A percentile compares a stretch with the other conserved stretches of the same genome.
Evolutionary conservation across 176 grass and related monocot genomes (phyloP).

Genomic region (Secale cereale): DNA sequence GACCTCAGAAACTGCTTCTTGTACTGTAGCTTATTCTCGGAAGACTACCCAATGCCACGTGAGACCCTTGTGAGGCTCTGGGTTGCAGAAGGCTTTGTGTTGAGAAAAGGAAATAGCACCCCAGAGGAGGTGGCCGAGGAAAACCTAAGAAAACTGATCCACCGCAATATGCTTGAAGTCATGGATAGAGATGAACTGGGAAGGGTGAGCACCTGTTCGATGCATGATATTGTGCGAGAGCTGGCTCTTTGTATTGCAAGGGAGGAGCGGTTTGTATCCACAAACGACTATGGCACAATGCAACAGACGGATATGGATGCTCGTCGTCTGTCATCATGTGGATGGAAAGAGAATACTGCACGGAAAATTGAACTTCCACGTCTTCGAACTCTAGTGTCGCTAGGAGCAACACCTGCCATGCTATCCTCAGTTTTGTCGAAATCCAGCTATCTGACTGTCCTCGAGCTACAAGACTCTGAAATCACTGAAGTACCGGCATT

Average conservation of each 20-base stretch:
- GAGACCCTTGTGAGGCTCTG: constrained; percentile 9
- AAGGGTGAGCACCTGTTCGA: constrained; percentile 3
- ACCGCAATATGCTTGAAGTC: background rate
- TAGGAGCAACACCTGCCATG: background rate
- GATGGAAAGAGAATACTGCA: background rate
- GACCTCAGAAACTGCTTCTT: constrained; percentile 22
- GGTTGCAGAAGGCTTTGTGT: constrained; percentile 25
- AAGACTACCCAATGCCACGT: constrained; percentile 4
- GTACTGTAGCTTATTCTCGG: constrained; percentile 15
- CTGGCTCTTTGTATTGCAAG: constrained; percentile 2
- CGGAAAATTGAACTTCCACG: background rate
- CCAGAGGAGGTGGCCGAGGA: constrained; percentile 9
- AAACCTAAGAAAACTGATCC: background rate
- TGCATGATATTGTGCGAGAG: constrained; percentile 19
- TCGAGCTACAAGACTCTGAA: constrained; percentile 24
- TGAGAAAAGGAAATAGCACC: background rate
- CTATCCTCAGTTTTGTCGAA: background rate
- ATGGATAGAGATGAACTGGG: background rate
- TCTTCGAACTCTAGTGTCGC: constrained; percentile 3
- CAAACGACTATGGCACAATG: background rate
- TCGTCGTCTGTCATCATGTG: background rate
- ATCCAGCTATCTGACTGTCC: constrained; percentile 14
- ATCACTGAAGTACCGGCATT: background rate
- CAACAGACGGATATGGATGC: background rate
- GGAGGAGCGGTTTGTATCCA: background rate